Base-by-base conservation (phyloP, 2,329 filamentous ascomycete genomes). In the Septoria linicola region DNA sequence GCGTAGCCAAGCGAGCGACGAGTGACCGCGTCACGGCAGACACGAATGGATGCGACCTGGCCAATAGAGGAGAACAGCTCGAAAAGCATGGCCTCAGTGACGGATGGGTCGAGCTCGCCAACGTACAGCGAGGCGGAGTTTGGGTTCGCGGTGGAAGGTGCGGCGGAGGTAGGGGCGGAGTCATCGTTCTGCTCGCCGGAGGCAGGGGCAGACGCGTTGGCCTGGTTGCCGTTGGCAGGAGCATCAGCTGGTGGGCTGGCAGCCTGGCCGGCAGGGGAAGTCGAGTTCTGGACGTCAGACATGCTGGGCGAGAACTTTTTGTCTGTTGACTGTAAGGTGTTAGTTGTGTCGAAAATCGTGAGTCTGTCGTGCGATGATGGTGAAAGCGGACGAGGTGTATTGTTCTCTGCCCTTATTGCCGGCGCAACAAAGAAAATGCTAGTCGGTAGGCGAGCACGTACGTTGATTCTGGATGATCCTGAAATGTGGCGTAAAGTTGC, bases 51-150 rank as follows among this genome's bases (percentile, higher is more conserved):
- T 63, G 93, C 93, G 67, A 99, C 93, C 69, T 95, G 92, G 66
- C 93, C 93, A 70, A 99, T 99, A 76, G 95, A 93, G 55, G 93
- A 97, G 83, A 99, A 99, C 60, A 99, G 88, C 84, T 99, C 93
- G 76, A 97, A 99, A 69, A 99, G 90, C 93, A 99, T 99, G 65
- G 93, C 93, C 82, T 99, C 93, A 61, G 93, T 99, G 73, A 99
- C 93, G 57, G 89, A 93, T 66, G 89, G 84, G 74, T 99, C 93
- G 67, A 99, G 89, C 80, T 99, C 93, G 73, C 93, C 93, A 64
- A 99, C 93, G 73, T 99, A 99, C 72, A 99, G 89, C 54, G 93
- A 99, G 60, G 93, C 93, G 46, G 93, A 97, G 74, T 95, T 92
- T 72, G 89, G 88, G 69, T 91, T 88, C 71, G 81, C 66, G 48